These are phyloP conservation scores for Holtermanniella nyarrowii DNA, from an alignment of 768 basidiomycete genomes.

Conservation along the genomic window DNA sequence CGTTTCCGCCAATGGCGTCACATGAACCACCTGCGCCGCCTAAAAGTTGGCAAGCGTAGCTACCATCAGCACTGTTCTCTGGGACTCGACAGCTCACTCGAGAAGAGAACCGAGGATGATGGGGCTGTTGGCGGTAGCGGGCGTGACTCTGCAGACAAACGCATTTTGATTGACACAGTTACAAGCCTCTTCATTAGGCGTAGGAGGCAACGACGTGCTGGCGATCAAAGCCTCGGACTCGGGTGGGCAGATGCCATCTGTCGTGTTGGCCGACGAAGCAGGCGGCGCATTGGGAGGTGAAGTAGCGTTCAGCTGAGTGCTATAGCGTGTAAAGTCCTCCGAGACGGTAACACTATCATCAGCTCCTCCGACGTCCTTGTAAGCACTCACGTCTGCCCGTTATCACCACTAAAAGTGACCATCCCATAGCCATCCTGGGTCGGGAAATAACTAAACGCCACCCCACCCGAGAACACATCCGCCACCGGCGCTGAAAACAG, in stretches of 20 bases:
- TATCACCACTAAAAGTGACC: constrained; percentile 58
- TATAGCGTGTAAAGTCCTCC: constrained; percentile 59
- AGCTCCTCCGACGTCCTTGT: not conserved
- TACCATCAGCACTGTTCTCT: constrained; percentile 28
- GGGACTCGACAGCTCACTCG: constrained; percentile 28
- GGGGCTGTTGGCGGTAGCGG: constrained; percentile 46
- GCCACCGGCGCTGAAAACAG: constrained; percentile 66
- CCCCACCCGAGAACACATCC: constrained; percentile 72
- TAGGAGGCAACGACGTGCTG: constrained; percentile 63
- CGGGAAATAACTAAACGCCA: constrained; percentile 77
- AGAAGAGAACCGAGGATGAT: constrained; percentile 31
- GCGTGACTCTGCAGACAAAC: constrained; percentile 65
- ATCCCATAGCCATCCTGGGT: constrained; percentile 76
- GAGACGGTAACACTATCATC: constrained; percentile 52
- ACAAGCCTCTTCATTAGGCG: constrained; percentile 73
- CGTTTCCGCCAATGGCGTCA: constrained; percentile 60
- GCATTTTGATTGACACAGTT: constrained; percentile 55
- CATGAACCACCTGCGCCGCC: constrained; percentile 54
- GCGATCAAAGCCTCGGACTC: constrained; percentile 55
- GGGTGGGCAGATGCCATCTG: constrained; percentile 55
- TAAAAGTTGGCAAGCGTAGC: constrained; percentile 60
- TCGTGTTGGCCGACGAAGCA: constrained; percentile 44
- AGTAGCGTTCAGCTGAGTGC: constrained; percentile 54
- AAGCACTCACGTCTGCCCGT: constrained; percentile 29
- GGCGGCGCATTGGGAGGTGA: constrained; percentile 53